Evolutionary conservation across 768 basidiomycete species (phyloP), one percentile per base, ranked within the genome.

Genomic region (Suillus bovinus): DNA sequence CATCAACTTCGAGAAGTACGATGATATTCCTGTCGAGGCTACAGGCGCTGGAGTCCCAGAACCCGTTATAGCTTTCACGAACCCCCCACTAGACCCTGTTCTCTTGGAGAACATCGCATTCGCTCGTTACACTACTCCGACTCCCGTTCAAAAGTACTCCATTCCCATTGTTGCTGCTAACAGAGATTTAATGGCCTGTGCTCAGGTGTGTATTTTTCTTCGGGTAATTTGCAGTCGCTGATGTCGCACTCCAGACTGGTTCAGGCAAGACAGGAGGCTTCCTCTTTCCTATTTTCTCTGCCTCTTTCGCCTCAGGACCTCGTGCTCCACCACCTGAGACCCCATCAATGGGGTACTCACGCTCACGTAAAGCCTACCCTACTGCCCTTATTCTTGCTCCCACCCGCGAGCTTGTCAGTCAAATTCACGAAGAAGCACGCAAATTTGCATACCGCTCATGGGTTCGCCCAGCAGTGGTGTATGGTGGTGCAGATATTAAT

Each of bases 1-100:
- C 66, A 98, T 99, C 80, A 99, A 99, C 81, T 99, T 99, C 73
- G 97, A 99, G 81, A 97, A 97, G 78, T 99, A 99, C 71, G 97
- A 97, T 77, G 96, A 99, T 75, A 99, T 99, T 72, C 97, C 97
- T 66, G 96, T 99, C 68, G 97, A 99, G 79, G 96, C 96, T 39
- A 99, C 96, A 55, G 97, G 97, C 68, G 88, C 89, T 63, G 92
- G 90, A 69, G 96, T 99, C n/a, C 97, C 97, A 64, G 96, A 99
- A 46, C 95, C 97, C 50, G 86, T 98, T 70, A 84, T 76, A 66
- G 84, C 86, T 44, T 99, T 99, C 80, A 90, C 90, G 63, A 86
- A 81, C 70, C 90, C 95, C 52, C 96, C 94, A 64, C 80, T 99
- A 70, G 95, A 99, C 77, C 85, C 91, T 50, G 89, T 96, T 75